Percentiles rank a stretch among this genome's conserved stretches.
Conservation (phyloP, 768 basidiomycete species). For the Mycena crocata region DNA sequence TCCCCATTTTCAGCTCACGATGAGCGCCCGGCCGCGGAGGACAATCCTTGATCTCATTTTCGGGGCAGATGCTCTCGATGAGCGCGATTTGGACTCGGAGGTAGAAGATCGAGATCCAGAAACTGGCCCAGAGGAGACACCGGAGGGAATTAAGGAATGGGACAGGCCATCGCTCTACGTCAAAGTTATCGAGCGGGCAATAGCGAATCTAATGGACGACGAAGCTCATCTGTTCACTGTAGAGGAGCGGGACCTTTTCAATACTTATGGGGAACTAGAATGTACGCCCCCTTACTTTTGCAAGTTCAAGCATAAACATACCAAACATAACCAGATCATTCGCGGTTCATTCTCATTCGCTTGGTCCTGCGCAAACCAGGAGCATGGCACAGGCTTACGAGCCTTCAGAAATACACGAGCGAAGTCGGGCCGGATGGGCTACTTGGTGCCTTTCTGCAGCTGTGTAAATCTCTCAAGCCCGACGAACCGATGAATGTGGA, state of each 20-base stretch:
- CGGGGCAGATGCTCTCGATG: slow-evolving; percentile 7
- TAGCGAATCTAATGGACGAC: slow-evolving; percentile 7
- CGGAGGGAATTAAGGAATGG: not conserved
- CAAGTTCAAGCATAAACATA: no score
- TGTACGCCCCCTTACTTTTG: slow-evolving; percentile 5
- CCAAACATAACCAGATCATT: slow-evolving; percentile 46
- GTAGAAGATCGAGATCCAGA: not conserved
- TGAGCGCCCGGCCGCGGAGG: slow-evolving; percentile 12
- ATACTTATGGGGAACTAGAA: not conserved
- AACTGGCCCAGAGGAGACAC: not conserved
- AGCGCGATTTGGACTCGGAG: slow-evolving; percentile 14
- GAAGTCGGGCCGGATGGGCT: slow-evolving; percentile 47
- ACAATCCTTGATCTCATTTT: slow-evolving; percentile 19
- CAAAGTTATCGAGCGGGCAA: slow-evolving; percentile 28
- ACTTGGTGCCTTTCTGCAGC: slow-evolving; percentile 45
- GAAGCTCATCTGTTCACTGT: slow-evolving; percentile 9
- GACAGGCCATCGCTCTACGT: slow-evolving; percentile 11
- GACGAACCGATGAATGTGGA: slow-evolving; percentile 17
- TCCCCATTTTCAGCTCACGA: not conserved
- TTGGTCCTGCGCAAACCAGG: slow-evolving; percentile 56
- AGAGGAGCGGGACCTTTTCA: slow-evolving; percentile 21
- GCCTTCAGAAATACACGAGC: slow-evolving; percentile 25
- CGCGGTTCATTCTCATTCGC: slow-evolving; percentile 60
- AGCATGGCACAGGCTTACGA: slow-evolving; percentile 49
- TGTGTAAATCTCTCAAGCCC: slow-evolving; percentile 30